phyloP scores from a whole-genome alignment of 768 basidiomycete genomes.

The Boletellus emodensis region DNA sequence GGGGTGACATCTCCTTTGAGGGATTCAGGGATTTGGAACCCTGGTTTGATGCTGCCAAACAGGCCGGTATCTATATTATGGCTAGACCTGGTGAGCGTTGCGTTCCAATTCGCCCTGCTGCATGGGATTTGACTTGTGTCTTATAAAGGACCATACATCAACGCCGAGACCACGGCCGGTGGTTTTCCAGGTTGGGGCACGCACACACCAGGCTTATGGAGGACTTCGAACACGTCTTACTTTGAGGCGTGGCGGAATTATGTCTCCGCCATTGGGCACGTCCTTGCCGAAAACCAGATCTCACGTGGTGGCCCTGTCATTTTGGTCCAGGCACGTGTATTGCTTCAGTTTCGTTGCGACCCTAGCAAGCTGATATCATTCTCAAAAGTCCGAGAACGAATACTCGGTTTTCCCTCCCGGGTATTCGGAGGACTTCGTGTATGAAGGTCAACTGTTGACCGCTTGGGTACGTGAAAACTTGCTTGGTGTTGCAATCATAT shows the following conservation, averaged over 20 bases:
- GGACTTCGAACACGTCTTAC: constrained; percentile 49
- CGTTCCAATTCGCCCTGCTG: neutral
- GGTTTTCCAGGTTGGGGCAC: constrained; percentile 59
- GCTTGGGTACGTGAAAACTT: constrained; percentile 18
- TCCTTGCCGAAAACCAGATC: constrained; percentile 54
- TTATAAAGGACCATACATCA: constrained; percentile 25
- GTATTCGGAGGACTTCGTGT: constrained; percentile 39
- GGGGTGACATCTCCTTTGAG: constrained; percentile 49
- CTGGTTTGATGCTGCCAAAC: constrained; percentile 28
- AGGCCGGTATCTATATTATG: constrained; percentile 26
- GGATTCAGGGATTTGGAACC: constrained; percentile 38
- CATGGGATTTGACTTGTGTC: neutral
- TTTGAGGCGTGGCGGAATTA: constrained; percentile 52
- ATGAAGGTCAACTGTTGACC: constrained; percentile 38
- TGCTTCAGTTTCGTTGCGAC: constrained; percentile 31
- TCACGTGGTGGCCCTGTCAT: constrained; percentile 57
- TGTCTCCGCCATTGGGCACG: constrained; percentile 44
- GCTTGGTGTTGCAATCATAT: neutral
- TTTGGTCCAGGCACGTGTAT: constrained; percentile 19
- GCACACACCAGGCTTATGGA: constrained; percentile 46
- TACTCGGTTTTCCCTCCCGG: constrained; percentile 36
- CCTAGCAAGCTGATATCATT: neutral
- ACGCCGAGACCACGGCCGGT: constrained; percentile 32
- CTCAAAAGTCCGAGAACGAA: constrained; percentile 49
- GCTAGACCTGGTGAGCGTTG: constrained; percentile 22